phyloP scores from a whole-genome alignment of 257 asterid genomes.

The Solanum arcanum region DNA sequence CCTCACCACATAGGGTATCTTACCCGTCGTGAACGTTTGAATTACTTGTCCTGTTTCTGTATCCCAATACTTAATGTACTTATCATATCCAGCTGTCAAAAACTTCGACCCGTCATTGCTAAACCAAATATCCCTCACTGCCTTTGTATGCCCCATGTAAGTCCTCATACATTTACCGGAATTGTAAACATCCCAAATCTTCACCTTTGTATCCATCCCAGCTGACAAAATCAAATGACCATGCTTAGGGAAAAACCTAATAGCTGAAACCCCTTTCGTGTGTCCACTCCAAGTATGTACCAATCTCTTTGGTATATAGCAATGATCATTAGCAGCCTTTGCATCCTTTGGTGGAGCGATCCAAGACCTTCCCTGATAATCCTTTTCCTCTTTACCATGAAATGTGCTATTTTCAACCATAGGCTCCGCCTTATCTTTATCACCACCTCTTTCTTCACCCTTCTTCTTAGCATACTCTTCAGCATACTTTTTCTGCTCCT shows the following conservation, averaged over 20 bases:
- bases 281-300: conserved; percentile 99
- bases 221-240: conserved; percentile 95
- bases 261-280: conserved; percentile 93
- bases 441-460: conserved; percentile 76
- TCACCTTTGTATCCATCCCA: conserved; percentile 94
- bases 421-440: conserved; percentile 46
- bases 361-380: conserved; percentile 99
- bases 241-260: conserved; percentile 83
- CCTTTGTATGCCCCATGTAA: conserved; percentile 94
- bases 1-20: conserved; percentile 87
- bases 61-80: conserved; percentile 97
- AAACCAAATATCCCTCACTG: conserved; percentile 88
- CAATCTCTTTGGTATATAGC: conserved; percentile 90
- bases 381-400: conserved; percentile 92
- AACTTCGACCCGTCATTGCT: conserved; percentile 86
- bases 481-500: conserved; percentile 96
- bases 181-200: conserved; percentile 91
- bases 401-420: conserved; percentile 65
- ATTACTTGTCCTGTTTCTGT: conserved; percentile 97
- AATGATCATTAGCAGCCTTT: conserved; percentile 87
- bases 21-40: conserved; percentile 85
- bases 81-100: conserved; percentile 89
- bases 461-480: conserved; percentile 96
- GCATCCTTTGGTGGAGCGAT: conserved; percentile 94
- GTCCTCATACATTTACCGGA: conserved; percentile 95